These are phyloP conservation scores for Globisporangium acanthophoron DNA, from an alignment of 352 stramenopile genomes.

Conservation along the genomic window DNA sequence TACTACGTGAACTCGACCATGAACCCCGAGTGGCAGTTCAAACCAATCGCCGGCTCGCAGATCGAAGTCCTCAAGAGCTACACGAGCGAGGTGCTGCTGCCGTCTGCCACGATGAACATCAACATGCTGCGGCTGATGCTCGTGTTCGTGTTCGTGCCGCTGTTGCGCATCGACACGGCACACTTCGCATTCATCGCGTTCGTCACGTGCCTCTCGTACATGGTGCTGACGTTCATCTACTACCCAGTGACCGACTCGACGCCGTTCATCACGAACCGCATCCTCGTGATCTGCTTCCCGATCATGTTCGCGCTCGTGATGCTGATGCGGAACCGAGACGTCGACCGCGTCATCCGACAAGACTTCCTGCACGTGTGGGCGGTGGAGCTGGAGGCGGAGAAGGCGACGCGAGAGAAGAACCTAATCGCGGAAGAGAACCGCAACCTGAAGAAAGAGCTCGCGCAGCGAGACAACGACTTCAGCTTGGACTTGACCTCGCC, in stretches of 20 bases:
- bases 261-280: slow-evolving; percentile 60
- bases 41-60: slow-evolving; percentile 43
- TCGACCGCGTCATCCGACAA: slow-evolving; percentile 70
- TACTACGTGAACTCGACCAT: slow-evolving; percentile 63
- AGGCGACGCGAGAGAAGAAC: slow-evolving; percentile 67
- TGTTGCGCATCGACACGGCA: slow-evolving; percentile 69
- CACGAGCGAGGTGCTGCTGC: slow-evolving; percentile 58
- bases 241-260: slow-evolving; percentile 55
- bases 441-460: slow-evolving; percentile 71
- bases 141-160: slow-evolving; percentile 65
- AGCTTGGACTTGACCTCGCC: slow-evolving; percentile 73
- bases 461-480: slow-evolving; percentile 64
- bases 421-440: slow-evolving; percentile 80
- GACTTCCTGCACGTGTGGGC: slow-evolving; percentile 79
- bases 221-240: slow-evolving; percentile 51
- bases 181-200: slow-evolving; percentile 57
- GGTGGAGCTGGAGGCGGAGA: slow-evolving; percentile 68
- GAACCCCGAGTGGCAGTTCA: slow-evolving; percentile 48
- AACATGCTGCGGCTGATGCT: slow-evolving; percentile 75
- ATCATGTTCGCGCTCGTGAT: slow-evolving; percentile 61
- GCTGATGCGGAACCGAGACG: slow-evolving; percentile 65
- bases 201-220: slow-evolving; percentile 56
- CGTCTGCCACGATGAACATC: slow-evolving; percentile 73
- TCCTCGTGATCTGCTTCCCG: slow-evolving; percentile 68
- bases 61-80: slow-evolving; percentile 53